phyloP scores from a whole-genome alignment of 768 basidiomycete species.

The Suillus discolor region DNA sequence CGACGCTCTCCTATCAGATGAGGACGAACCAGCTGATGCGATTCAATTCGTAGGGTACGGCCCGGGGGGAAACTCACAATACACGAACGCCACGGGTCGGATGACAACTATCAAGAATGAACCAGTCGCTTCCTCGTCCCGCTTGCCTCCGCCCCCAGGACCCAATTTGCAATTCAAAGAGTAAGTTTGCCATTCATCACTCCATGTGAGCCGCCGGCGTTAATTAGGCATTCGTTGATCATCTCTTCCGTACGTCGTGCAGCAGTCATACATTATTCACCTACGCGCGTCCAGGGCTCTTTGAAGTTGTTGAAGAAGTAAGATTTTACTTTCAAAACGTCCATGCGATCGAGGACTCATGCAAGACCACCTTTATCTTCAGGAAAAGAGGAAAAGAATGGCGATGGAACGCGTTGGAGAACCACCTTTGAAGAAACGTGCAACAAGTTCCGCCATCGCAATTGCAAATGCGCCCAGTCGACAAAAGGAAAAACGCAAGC shows the following conservation, averaged over 20 bases:
- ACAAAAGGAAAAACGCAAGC: conserved; percentile 26
- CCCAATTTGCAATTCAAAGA: not conserved
- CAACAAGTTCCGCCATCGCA: conserved; percentile 21
- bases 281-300: not conserved
- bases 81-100: conserved; percentile 12
- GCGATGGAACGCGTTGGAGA: conserved; percentile 11
- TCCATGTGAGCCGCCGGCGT: not conserved
- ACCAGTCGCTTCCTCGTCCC: conserved; percentile 12
- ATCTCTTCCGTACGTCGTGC: conserved; percentile 6
- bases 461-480: conserved; percentile 14
- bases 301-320: conserved; percentile 20
- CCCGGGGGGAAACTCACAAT: conserved; percentile 8
- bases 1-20: conserved; percentile 17
- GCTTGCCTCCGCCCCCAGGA: not conserved
- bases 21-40: conserved; percentile 9
- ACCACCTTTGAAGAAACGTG: conserved; percentile 24
- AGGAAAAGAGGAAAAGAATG: conserved; percentile 25
- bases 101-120: conserved; percentile 20
- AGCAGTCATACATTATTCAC: conserved; percentile 5
- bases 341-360: conserved; percentile 1
- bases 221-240: conserved; percentile 2
- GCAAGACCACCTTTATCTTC: conserved; percentile 12
- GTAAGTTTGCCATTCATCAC: conserved; percentile 14
- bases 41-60: conserved; percentile 22
- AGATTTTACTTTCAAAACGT: conserved; percentile 27